Evolutionary conservation across 2,329 filamentous ascomycete species (phyloP).

Genomic region (Teratosphaeria epicoccoides): DNA sequence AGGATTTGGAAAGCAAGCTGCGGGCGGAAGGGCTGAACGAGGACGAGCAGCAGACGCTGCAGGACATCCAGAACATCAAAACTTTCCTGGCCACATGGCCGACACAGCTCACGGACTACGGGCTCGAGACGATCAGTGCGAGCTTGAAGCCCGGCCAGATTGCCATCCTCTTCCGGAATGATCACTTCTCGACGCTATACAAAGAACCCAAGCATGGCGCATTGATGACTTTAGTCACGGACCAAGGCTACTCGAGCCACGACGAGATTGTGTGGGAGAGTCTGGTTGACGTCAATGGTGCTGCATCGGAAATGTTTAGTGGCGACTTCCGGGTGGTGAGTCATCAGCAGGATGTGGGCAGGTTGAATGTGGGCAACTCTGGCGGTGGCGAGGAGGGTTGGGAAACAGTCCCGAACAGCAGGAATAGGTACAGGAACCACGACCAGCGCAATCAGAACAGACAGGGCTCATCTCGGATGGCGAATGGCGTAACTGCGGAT

Average conservation of each 20-base stretch:
- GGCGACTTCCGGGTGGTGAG: conserved; percentile 86
- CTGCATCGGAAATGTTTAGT: conserved; percentile 70
- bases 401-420: conserved; percentile 43
- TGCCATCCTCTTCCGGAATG: conserved; percentile 89
- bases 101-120: conserved; percentile 77
- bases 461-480: conserved; percentile 4
- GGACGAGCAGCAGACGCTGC: conserved; percentile 67
- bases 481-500: conserved; percentile 5
- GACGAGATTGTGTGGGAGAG: conserved; percentile 96
- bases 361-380: conserved; percentile 13
- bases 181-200: conserved; percentile 92
- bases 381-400: conserved; percentile 36
- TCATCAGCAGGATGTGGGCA: conserved; percentile 33
- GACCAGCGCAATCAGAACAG: conserved; percentile 14
- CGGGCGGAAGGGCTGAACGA: conserved; percentile 51
- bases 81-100: conserved; percentile 67
- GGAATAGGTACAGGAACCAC: conserved; percentile 2
- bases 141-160: conserved; percentile 66
- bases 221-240: conserved; percentile 78
- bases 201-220: conserved; percentile 69
- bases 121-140: conserved; percentile 62
- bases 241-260: conserved; percentile 78
- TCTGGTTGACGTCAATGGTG: conserved; percentile 76
- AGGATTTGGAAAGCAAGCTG: conserved; percentile 76
- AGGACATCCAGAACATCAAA: conserved; percentile 77